Conservation (phyloP, 75 land plant genomes). For the Adiantum capillusveneris region DNA sequence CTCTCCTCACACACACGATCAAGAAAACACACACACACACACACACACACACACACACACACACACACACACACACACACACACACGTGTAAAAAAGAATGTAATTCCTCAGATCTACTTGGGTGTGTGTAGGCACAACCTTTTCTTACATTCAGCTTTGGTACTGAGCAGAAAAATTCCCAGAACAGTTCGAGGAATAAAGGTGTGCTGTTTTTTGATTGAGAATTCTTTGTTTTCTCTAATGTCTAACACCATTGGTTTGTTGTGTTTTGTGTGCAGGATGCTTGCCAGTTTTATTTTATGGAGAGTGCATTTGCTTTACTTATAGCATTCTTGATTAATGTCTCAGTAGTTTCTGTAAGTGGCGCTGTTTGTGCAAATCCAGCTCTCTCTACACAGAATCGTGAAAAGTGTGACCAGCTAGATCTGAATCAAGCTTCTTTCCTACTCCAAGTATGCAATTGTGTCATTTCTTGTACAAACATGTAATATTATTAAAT, state of each 20-base stretch:
- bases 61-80: too few relatives aligned
- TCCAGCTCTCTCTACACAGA: slow-evolving; percentile 24
- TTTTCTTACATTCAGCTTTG: slow-evolving; percentile 89
- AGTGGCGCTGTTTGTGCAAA: slow-evolving; percentile 74
- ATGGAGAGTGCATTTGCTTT: slow-evolving; percentile 37
- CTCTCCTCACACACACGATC: too few relatives aligned
- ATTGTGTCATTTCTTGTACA: too few relatives aligned
- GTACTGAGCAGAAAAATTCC: slow-evolving; percentile 58
- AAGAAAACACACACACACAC: too few relatives aligned
- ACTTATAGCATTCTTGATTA: slow-evolving; percentile 63
- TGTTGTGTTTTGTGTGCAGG: slow-evolving; percentile 41
- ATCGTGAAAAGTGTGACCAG: slow-evolving; percentile 44
- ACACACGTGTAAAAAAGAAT: too few relatives aligned
- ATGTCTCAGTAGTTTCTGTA: slow-evolving; percentile 68
- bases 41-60: too few relatives aligned
- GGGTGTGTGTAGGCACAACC: slow-evolving; percentile 80
- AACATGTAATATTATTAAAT: too few relatives aligned
- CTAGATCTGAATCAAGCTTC: slow-evolving; percentile 77
- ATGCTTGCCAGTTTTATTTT: slow-evolving; percentile 56
- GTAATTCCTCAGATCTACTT: too few relatives aligned
- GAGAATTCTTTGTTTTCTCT: too few relatives aligned
- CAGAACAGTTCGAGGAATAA: slow-evolving; percentile 36
- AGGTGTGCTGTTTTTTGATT: slow-evolving; percentile 31
- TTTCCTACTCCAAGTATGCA: slow-evolving; percentile 62
- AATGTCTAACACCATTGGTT: too few relatives aligned